Percentiles rank a stretch among this genome's conserved stretches.
Conservation (phyloP, 176 grass and related monocot genomes). For the Carex littledalei region DNA sequence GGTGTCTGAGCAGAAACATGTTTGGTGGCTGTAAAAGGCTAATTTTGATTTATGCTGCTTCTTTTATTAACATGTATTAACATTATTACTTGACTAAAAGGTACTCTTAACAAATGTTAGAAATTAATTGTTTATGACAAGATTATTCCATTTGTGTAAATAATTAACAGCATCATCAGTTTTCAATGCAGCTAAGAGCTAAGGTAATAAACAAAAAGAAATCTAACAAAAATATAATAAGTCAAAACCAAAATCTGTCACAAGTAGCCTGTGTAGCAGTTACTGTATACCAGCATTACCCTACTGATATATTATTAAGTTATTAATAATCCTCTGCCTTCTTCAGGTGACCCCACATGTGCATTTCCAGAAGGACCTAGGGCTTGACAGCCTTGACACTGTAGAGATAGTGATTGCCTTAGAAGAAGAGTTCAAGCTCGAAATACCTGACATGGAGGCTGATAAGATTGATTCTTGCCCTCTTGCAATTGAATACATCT, state of each 20-base stretch:
- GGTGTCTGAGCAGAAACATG: neutral
- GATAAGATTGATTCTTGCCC: slow-evolving; percentile 28
- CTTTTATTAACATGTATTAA: neutral
- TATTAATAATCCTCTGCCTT: neutral
- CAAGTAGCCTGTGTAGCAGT: neutral
- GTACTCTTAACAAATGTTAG: neutral
- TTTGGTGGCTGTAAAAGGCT: neutral
- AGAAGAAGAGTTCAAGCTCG: slow-evolving; percentile 33
- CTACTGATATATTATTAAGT: neutral
- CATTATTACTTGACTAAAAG: neutral
- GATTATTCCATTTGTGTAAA: neutral
- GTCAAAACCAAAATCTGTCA: neutral
- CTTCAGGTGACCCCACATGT: slow-evolving; percentile 28
- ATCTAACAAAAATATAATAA: neutral
- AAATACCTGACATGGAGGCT: slow-evolving; percentile 33
- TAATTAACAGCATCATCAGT: neutral
- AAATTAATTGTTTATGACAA: neutral
- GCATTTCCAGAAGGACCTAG: slow-evolving; percentile 35
- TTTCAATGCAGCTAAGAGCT: neutral
- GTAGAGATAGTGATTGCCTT: slow-evolving; percentile 31
- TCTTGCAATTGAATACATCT: slow-evolving; percentile 28
- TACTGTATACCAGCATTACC: neutral
- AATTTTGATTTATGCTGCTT: neutral
- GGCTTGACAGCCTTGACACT: slow-evolving; percentile 32
- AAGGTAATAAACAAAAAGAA: neutral